phyloP scores from a whole-genome alignment of 345 rosid genomes.

The Syzygium grande region DNA sequence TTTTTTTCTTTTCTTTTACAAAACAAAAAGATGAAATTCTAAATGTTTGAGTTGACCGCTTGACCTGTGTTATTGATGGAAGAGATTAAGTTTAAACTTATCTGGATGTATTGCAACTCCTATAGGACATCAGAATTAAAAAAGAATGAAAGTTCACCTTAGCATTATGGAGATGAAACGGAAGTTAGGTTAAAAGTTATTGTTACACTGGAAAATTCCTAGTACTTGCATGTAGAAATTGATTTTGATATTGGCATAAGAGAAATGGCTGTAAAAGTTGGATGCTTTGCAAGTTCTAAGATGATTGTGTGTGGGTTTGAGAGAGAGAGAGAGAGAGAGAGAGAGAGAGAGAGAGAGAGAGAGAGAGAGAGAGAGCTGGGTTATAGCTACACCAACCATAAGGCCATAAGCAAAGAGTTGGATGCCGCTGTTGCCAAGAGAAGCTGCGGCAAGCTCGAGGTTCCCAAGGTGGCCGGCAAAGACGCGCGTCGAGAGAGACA shows the following conservation, averaged over 20 bases:
- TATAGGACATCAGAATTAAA: neutral
- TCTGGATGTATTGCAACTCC: neutral
- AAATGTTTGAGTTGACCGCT: neutral
- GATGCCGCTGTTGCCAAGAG: constrained; percentile 23
- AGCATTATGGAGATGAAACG: neutral
- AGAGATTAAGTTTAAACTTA: neutral
- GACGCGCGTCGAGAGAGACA: constrained; percentile 20
- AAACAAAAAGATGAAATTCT: neutral
- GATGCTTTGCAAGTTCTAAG: too few relatives aligned
- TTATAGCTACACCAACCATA: constrained; percentile 6
- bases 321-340: neutral
- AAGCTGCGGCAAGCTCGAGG: constrained; percentile 26
- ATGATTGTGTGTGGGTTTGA: too few relatives aligned
- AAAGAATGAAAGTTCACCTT: neutral
- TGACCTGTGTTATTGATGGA: neutral
- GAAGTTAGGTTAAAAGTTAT: neutral
- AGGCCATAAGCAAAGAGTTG: constrained; percentile 22
- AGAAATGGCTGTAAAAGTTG: neutral
- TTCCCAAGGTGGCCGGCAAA: constrained; percentile 27
- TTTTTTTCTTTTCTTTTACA: neutral
- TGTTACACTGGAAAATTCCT: neutral
- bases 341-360: neutral
- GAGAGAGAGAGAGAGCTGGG: neutral
- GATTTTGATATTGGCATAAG: neutral
- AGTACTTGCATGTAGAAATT: neutral